Conservation (phyloP, 352 stramenopile genomes). For the Phytophthora parvispora region DNA sequence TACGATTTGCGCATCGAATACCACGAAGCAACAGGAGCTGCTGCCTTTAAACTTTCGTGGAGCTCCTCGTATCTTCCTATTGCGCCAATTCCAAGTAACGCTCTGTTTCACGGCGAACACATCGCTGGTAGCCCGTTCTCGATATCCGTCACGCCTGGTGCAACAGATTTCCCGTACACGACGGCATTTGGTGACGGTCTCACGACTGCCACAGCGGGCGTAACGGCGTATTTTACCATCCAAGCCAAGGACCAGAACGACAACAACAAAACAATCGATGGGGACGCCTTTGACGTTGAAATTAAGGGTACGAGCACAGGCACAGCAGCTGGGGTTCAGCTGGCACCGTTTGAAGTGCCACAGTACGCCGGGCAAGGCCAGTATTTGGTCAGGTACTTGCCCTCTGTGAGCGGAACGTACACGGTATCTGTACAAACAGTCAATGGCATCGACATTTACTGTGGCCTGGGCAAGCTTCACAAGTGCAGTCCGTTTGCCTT, state of each 20-base stretch:
- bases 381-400: conserved; percentile 93
- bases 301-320: conserved; percentile 45
- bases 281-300: conserved; percentile 81
- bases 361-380: conserved; percentile 93
- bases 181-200: conserved; percentile 90
- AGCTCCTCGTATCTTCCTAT: conserved; percentile 93
- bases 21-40: conserved; percentile 93
- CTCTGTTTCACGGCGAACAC: conserved; percentile 91
- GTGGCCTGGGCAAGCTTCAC: conserved; percentile 86
- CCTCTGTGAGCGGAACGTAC: conserved; percentile 89
- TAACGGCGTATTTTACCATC: conserved; percentile 93
- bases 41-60: conserved; percentile 92
- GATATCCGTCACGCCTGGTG: conserved; percentile 91
- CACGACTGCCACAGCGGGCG: conserved; percentile 79
- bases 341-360: conserved; percentile 76
- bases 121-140: conserved; percentile 96
- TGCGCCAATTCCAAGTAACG: conserved; percentile 81
- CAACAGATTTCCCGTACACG: conserved; percentile 97
- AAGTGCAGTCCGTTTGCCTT: conserved; percentile 97
- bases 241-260: conserved; percentile 94
- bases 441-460: conserved; percentile 96
- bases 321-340: conserved; percentile 21
- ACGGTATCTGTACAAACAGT: conserved; percentile 92
- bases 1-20: conserved; percentile 98
- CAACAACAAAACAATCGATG: conserved; percentile 92